These are phyloP conservation scores for Pugionium dolabratum DNA, from an alignment of 345 rosid genomes.

Conservation along the genomic window DNA sequence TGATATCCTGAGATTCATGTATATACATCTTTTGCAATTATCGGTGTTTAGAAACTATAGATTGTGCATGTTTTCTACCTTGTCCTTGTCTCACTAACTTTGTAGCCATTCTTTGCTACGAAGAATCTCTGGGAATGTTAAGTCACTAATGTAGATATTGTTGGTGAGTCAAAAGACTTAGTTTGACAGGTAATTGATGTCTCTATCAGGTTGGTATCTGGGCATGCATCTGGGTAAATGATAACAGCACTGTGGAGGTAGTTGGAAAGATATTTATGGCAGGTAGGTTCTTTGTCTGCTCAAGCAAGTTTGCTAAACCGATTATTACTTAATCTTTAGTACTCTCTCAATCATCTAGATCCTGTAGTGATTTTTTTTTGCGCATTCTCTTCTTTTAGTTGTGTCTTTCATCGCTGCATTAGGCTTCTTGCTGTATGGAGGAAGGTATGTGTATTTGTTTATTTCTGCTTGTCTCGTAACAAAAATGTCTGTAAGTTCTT, in stretches of 20 bases:
- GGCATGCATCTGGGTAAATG: slow-evolving; percentile 78
- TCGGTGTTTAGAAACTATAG: neutral
- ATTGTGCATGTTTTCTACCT: slow-evolving; percentile 10
- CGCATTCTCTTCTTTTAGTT: slow-evolving; percentile 58
- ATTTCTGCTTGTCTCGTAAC: slow-evolving; percentile 13
- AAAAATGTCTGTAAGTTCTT: slow-evolving; percentile 18
- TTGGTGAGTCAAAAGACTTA: neutral
- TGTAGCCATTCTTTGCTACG: slow-evolving; percentile 6
- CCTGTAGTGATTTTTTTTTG: slow-evolving; percentile 4
- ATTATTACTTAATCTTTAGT: neutral
- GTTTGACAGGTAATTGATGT: slow-evolving; percentile 19
- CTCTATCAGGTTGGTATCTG: slow-evolving; percentile 78
- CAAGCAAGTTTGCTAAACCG: slow-evolving; percentile 25
- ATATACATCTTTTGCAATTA: neutral
- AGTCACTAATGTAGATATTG: neutral
- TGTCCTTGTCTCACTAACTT: slow-evolving; percentile 5
- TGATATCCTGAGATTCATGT: neutral
- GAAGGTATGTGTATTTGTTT: slow-evolving; percentile 63
- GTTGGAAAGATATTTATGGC: slow-evolving; percentile 86
- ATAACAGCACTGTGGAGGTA: slow-evolving; percentile 69
- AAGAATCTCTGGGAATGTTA: slow-evolving; percentile 19
- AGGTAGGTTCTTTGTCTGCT: slow-evolving; percentile 50
- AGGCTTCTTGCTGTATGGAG: slow-evolving; percentile 94
- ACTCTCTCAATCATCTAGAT: neutral
- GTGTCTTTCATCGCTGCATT: slow-evolving; percentile 86